Percentiles rank a stretch among this genome's conserved stretches.
phyloP scores from a whole-genome alignment of 129 eudicot species.

The Erigeron canadensis region DNA sequence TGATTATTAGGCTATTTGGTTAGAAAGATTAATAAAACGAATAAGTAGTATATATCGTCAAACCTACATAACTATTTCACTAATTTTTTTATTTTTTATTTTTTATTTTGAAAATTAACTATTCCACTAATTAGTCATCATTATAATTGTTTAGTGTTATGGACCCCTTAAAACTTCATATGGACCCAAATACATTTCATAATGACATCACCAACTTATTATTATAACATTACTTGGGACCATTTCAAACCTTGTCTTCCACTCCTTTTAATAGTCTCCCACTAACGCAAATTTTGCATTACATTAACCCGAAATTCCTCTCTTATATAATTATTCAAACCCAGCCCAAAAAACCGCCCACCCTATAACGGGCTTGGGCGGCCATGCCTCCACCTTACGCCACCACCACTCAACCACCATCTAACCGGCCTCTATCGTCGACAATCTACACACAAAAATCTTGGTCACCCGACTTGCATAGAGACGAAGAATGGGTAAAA shows the following conservation, averaged over 20 bases:
- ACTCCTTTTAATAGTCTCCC: conserved; percentile 32
- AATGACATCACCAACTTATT: conserved; percentile 32
- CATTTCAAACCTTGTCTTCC: conserved; percentile 24
- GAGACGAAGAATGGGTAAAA: conserved; percentile 74
- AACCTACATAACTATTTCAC: too few species aligned
- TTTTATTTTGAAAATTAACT: too few species aligned
- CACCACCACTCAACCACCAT: conserved; percentile 33
- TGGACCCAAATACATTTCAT: conserved; percentile 19
- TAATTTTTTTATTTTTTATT: too few species aligned
- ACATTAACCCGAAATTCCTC: conserved; percentile 21
- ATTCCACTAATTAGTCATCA: too few species aligned
- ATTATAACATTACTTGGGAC: conserved; percentile 8
- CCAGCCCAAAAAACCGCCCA: conserved; percentile 32
- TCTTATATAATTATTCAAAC: conserved; percentile 34
- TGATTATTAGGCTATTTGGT: too few species aligned
- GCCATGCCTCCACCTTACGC: conserved; percentile 33
- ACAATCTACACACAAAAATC: conserved; percentile 52
- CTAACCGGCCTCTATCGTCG: conserved; percentile 4
- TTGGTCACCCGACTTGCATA: conserved; percentile 71
- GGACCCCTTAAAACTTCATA: background rate
- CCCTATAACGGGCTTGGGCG: conserved; percentile 47
- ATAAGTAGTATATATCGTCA: too few species aligned
- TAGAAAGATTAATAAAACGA: too few species aligned
- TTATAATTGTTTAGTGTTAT: too few species aligned
- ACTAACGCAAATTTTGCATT: conserved; percentile 14